Evolutionary conservation across 805 yeast species (phyloP), one percentile per base, ranked within the genome.

Genomic region (Yamadazyma nakazawae): DNA sequence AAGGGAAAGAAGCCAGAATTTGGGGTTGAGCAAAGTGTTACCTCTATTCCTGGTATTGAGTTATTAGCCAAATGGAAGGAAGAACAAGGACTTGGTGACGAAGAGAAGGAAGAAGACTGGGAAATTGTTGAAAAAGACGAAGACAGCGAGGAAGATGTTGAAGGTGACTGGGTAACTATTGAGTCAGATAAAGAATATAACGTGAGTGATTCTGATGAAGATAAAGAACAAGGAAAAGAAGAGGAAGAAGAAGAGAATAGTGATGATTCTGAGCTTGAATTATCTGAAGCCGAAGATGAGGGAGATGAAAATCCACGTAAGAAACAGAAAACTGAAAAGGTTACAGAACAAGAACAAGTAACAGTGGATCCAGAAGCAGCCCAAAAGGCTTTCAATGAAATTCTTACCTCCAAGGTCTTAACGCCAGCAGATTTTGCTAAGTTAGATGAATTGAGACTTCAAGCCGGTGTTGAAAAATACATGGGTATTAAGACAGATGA

Each of bases 371-470:
- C 17, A 14, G 19, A 34, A 16, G 43, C 42, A n/a, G 51, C 49
- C 8, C 19, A 34, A 34, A 43, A 45, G 16, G 52, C 49, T 9
- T 40, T 52, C 71, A 70, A 74, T 46, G 81, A 81, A 47, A 54
- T 88, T 53, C 85, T 84, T 34, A 76, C 86, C n/a, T 78, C 81
- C 41, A 81, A 86, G 56, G 85, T 94, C 50, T 76, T 94, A 56
- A 94, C 99, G 0, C 99, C 99, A 18, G 97, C 98, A 0, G 99
- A 94, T 72, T 94, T 91, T 63, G 96, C 96, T 52, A 92, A 92
- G 68, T 76, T 94, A 58, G 92, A 92, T 59, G 97, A 94, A 66
- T 78, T 94, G 57, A 80, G 82, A 60, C 75, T 81, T 14, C 83
- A 86, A 65, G 96, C 96, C 4, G 97, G 97, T 55, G 76, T 91